A percentile compares a stretch with the other conserved stretches of the same genome.
Conservation (phyloP, 2,329 filamentous ascomycete genomes). For the Trichophaea hybrida region DNA sequence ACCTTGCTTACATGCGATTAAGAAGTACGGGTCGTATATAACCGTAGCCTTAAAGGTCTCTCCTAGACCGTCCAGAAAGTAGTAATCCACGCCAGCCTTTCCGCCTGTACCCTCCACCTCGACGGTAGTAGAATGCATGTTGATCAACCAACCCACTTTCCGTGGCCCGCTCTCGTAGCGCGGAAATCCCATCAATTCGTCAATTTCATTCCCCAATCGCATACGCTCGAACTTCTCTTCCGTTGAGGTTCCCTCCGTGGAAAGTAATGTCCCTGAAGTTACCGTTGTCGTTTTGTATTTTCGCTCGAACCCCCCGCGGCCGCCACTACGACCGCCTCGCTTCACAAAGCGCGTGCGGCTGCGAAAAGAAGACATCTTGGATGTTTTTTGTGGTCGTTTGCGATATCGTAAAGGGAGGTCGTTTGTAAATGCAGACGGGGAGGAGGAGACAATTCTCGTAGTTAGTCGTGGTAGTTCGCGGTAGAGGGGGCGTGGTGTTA, state of each 20-base stretch:
- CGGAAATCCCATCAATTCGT: constrained; percentile 87
- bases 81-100: constrained; percentile 83
- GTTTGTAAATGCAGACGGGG: neutral
- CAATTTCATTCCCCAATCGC: constrained; percentile 71
- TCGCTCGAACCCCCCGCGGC: constrained; percentile 24
- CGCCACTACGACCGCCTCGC: constrained; percentile 51
- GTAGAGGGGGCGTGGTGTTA: neutral
- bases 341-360: constrained; percentile 2
- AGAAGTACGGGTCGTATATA: constrained; percentile 92
- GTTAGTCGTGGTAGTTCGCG: neutral
- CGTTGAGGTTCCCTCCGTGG: constrained; percentile 72
- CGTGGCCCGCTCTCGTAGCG: constrained; percentile 80
- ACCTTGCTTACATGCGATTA: constrained; percentile 60
- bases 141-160: constrained; percentile 84
- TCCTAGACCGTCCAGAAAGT: constrained; percentile 76
- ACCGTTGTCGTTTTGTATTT: constrained; percentile 51
- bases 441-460: neutral
- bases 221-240: constrained; percentile 86
- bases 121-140: constrained; percentile 79
- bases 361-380: neutral
- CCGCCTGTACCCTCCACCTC: constrained; percentile 73
- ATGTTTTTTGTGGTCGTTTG: neutral
- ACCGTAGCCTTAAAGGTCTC: constrained; percentile 90
- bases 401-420: neutral
- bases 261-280: constrained; percentile 55